phyloP scores from a whole-genome alignment of 139 green algal species.

The Picochlorum costavermella region DNA sequence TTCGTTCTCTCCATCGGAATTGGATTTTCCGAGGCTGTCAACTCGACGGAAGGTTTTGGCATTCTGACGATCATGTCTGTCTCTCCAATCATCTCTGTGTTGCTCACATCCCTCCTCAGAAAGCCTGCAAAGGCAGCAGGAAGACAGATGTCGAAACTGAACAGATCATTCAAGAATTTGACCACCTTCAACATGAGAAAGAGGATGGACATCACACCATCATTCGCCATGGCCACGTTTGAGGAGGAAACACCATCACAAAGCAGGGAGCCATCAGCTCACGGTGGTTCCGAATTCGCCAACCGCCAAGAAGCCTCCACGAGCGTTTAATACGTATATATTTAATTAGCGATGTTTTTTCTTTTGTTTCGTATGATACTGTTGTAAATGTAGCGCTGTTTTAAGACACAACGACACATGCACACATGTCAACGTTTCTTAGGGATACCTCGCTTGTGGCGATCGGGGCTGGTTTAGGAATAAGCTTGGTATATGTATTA shows the following conservation, averaged over 20 bases:
- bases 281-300: not conserved
- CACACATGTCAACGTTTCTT: no score
- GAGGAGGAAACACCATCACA: not conserved
- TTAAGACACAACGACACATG: no score
- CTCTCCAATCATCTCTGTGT: slow-evolving; percentile 19
- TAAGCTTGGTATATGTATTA: no score
- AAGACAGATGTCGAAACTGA: slow-evolving; percentile 12
- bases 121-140: slow-evolving; percentile 15
- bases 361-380: no score
- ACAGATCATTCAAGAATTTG: not conserved
- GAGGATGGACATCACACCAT: slow-evolving; percentile 8
- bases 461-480: no score
- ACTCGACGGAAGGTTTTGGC: slow-evolving; percentile 29
- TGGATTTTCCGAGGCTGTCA: slow-evolving; percentile 19
- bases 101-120: slow-evolving; percentile 9
- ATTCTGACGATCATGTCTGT: slow-evolving; percentile 21
- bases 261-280: slow-evolving; percentile 2
- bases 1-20: slow-evolving; percentile 35
- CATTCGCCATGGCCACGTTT: slow-evolving; percentile 13
- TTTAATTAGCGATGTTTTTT: no score
- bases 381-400: no score
- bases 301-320: no score
- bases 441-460: no score
- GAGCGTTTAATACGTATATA: no score
- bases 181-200: slow-evolving; percentile 3